A percentile compares a stretch with the other conserved stretches of the same genome.
phyloP scores from a whole-genome alignment of 2,329 filamentous ascomycete species.

The Microcyclosporella mali region DNA sequence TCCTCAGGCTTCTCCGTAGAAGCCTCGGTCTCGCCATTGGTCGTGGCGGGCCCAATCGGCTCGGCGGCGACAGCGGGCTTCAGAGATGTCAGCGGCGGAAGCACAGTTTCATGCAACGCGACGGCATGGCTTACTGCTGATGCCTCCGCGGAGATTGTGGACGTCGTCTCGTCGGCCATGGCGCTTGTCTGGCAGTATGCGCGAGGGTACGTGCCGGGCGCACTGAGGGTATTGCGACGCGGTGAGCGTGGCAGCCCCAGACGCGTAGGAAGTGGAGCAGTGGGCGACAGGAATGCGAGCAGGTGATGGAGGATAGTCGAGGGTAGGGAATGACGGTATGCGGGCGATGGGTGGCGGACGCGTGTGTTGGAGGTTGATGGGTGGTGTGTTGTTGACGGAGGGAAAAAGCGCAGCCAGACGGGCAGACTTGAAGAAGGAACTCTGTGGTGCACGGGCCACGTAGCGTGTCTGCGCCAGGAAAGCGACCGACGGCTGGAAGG shows the following conservation, averaged over 20 bases:
- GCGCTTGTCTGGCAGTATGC: slow-evolving; percentile 10
- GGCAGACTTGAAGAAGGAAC: no score
- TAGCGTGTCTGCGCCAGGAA: no score
- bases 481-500: no score
- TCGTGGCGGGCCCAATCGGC: slow-evolving; percentile 13
- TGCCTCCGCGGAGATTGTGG: slow-evolving; percentile 24
- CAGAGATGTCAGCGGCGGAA: slow-evolving; percentile 13
- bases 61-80: slow-evolving; percentile 17
- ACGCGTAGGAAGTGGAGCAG: no score
- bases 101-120: background rate
- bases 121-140: slow-evolving; percentile 21
- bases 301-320: no score
- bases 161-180: slow-evolving; percentile 29
- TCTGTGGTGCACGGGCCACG: no score
- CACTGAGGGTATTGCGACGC: slow-evolving; percentile 16
- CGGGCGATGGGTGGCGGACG: no score
- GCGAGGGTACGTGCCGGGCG: slow-evolving; percentile 8
- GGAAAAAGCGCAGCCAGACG: no score
- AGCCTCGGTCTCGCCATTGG: slow-evolving; percentile 22
- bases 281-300: no score
- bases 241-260: slow-evolving; percentile 11
- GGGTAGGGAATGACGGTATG: no score
- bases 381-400: no score
- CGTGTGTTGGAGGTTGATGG: no score
- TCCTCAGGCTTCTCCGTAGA: slow-evolving; percentile 20